These are phyloP conservation scores for Dentipellis sp. DNA, from an alignment of 768 basidiomycete species.

Conservation along the genomic window DNA sequence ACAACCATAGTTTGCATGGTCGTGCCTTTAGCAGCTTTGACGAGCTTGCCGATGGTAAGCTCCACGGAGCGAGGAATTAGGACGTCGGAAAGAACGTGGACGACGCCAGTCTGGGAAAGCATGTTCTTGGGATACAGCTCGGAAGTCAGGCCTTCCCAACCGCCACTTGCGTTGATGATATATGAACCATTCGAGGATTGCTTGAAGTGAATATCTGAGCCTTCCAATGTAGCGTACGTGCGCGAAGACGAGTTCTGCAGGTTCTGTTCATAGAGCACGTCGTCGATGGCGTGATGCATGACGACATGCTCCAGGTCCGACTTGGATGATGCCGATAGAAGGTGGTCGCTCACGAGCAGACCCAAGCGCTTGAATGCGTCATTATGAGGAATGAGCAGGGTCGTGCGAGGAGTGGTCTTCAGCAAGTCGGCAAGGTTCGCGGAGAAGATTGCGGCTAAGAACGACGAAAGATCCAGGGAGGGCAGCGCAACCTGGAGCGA, in stretches of 20 bases:
- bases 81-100: constrained; percentile 81
- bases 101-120: constrained; percentile 82
- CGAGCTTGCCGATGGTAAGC: constrained; percentile 81
- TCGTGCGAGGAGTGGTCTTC: constrained; percentile 55
- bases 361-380: constrained; percentile 84
- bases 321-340: constrained; percentile 71
- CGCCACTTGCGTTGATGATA: constrained; percentile 56
- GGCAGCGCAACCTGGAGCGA: constrained; percentile 75
- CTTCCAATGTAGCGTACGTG: constrained; percentile 77
- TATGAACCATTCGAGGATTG: constrained; percentile 40
- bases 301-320: constrained; percentile 77
- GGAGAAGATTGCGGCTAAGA: constrained; percentile 85
- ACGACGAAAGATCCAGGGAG: constrained; percentile 78
- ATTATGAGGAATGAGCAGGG: constrained; percentile 85
- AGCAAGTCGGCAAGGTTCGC: constrained; percentile 70
- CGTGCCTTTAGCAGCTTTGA: constrained; percentile 78
- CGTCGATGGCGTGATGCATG: constrained; percentile 75
- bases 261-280: constrained; percentile 61
- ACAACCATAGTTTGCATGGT: constrained; percentile 82
- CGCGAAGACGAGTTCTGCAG: constrained; percentile 57
- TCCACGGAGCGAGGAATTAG: constrained; percentile 83
- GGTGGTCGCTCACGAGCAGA: constrained; percentile 72
- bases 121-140: constrained; percentile 50
- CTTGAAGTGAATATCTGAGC: constrained; percentile 69
- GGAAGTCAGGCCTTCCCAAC: constrained; percentile 66